A percentile compares a stretch with the other conserved stretches of the same genome.
Conservation (phyloP, 2,329 filamentous ascomycete species). For the Colletotrichum eremochloae region DNA sequence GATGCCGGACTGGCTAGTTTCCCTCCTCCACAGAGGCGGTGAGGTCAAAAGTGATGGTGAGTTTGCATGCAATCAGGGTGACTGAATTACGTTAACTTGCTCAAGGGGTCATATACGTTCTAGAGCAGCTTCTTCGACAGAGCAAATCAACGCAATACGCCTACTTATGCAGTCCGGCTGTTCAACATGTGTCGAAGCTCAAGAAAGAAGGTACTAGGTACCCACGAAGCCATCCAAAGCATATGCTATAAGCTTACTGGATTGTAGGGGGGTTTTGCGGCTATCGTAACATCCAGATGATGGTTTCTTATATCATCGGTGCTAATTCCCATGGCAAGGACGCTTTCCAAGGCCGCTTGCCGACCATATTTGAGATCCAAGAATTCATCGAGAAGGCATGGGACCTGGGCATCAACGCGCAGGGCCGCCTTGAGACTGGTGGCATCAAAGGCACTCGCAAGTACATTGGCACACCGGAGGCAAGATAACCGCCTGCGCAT, state of each 20-base stretch:
- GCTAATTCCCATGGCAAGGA: slow-evolving; percentile 68
- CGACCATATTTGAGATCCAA: slow-evolving; percentile 85
- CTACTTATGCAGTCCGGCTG: slow-evolving; percentile 82
- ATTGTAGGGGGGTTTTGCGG: slow-evolving; percentile 86
- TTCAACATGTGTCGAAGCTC: slow-evolving; percentile 86
- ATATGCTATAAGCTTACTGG: slow-evolving; percentile 3
- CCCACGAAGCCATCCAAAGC: background rate
- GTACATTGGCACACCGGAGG: slow-evolving; percentile 94
- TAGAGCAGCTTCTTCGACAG: slow-evolving; percentile 74
- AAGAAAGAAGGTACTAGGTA: slow-evolving; percentile 72
- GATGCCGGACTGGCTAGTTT: slow-evolving; percentile 79
- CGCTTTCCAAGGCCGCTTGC: slow-evolving; percentile 72
- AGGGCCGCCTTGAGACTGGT: slow-evolving; percentile 84
- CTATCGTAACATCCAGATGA: slow-evolving; percentile 94
- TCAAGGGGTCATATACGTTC: slow-evolving; percentile 70
- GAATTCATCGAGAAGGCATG: slow-evolving; percentile 89
- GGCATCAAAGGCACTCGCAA: slow-evolving; percentile 91
- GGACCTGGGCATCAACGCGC: slow-evolving; percentile 84
- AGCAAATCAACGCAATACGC: slow-evolving; percentile 76
- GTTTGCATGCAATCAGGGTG: slow-evolving; percentile 23
- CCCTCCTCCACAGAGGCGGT: slow-evolving; percentile 71
- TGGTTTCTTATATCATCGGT: slow-evolving; percentile 82
- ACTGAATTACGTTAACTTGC: slow-evolving; percentile 58
- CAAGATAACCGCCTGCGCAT: slow-evolving; percentile 52
- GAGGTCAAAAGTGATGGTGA: slow-evolving; percentile 67